A percentile compares a stretch with the other conserved stretches of the same genome.
Conservation (phyloP, 306 rosid species). For the Malus sylvestris region DNA sequence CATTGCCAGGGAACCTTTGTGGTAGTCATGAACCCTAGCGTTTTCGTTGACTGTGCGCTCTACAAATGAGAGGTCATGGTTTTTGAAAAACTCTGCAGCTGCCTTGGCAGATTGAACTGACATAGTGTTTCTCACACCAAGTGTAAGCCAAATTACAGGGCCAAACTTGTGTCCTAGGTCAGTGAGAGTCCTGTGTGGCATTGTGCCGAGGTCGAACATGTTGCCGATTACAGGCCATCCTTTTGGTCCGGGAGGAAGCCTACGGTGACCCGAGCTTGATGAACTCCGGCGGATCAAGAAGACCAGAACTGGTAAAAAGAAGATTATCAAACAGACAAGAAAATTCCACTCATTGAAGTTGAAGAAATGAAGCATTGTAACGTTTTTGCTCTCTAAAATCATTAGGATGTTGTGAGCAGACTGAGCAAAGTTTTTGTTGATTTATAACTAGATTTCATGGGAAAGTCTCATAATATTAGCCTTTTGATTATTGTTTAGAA, state of each 20-base stretch:
- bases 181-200: slow-evolving; percentile 50
- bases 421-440: too few relatives aligned
- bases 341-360: background rate
- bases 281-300: slow-evolving; percentile 10
- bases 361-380: background rate
- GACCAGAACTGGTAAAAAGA: slow-evolving; percentile 11
- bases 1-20: slow-evolving; percentile 46
- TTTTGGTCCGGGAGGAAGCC: slow-evolving; percentile 50
- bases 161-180: slow-evolving; percentile 16
- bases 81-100: background rate
- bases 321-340: slow-evolving; percentile 6
- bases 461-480: too few relatives aligned
- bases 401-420: background rate
- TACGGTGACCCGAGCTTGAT: background rate
- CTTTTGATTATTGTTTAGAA: too few relatives aligned
- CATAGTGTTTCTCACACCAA: background rate
- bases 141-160: background rate
- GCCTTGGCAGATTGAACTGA: background rate
- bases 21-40: slow-evolving; percentile 40
- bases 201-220: slow-evolving; percentile 54
- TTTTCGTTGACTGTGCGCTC: slow-evolving; percentile 44
- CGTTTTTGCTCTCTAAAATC: background rate
- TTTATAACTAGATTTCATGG: too few relatives aligned
- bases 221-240: slow-evolving; percentile 72
- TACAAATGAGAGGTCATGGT: background rate